Base-by-base conservation (phyloP, 1,284 basidiomycete species). In the Melampsora abietis-canadensis region DNA sequence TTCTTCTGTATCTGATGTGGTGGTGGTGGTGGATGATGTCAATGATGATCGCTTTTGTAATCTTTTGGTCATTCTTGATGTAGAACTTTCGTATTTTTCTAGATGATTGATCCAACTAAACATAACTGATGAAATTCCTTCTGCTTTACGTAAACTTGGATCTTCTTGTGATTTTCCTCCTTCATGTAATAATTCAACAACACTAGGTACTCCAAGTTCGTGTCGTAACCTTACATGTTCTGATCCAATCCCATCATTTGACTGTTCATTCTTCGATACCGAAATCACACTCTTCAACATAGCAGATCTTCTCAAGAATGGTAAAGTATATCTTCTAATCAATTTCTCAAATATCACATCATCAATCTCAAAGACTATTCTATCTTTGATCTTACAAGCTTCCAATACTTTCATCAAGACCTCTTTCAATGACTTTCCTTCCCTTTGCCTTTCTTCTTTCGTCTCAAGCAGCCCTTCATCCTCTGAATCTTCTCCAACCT, bases 241-340 rank as follows among this genome's bases (percentile, higher is more conserved):
- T 31, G 64, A 62, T 46, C 57, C 51, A 4, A 27, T 24, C 10
- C 47, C 47, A 17, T 10, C 7, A 24, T 30, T 30, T 4, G 19
- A 8, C 10, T 44, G 10, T 57, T 30, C 51, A 27, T 21, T 17
- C 15, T 57, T 57, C n/a, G 51, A 24, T 14, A 24, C 27, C 15
- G n/a, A n/a, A 37, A 74, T 48, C 48, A 74, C 70, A 27, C 47
- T 62, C n/a, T 89, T 92, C 10, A 98, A 85, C 51, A 97, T 91
- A 6, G 92, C 89, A 0, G 91, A 91, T 4, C 91, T 88, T 47
- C 94, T 89, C n/a, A 98, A 86, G 85, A 97, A 97, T 0, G 94
- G 94, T 7, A 98, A 54, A n/a, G 63, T 75, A 40, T 76, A 72
- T 6, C 69, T 24, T 46, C 66, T 69, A 14, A 76, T 65, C 40